A percentile compares a stretch with the other conserved stretches of the same genome.
phyloP scores from a whole-genome alignment of 2,329 filamentous ascomycete species.

The Alternaria brassicicola region DNA sequence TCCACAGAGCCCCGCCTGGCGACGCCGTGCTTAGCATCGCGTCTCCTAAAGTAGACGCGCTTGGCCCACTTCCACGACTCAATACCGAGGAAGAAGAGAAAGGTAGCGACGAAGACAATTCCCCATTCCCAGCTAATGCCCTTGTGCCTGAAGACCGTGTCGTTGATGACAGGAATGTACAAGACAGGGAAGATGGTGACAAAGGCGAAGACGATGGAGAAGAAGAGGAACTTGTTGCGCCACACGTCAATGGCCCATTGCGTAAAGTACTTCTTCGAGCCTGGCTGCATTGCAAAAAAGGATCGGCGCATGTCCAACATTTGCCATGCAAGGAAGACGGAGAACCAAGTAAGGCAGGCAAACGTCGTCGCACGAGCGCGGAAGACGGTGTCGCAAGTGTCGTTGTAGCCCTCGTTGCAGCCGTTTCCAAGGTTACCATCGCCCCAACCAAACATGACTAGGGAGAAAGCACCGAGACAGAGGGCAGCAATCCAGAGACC shows the following conservation, averaged over 20 bases:
- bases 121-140: conserved; percentile 73
- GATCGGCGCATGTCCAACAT: conserved; percentile 70
- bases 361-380: conserved; percentile 73
- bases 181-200: conserved; percentile 42
- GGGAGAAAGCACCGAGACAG: conserved; percentile 41
- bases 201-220: conserved; percentile 47
- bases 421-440: conserved; percentile 40
- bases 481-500: conserved; percentile 44
- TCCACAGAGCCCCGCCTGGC: conserved; percentile 38
- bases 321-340: conserved; percentile 78
- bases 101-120: conserved; percentile 66
- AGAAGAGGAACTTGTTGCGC: conserved; percentile 70
- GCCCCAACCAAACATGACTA: conserved; percentile 45
- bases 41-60: conserved; percentile 51
- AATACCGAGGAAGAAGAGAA: conserved; percentile 68
- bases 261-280: conserved; percentile 59
- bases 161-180: conserved; percentile 73
- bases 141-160: conserved; percentile 67
- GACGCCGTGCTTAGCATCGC: conserved; percentile 25
- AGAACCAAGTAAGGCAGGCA: conserved; percentile 76
- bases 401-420: conserved; percentile 41
- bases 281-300: conserved; percentile 75
- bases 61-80: conserved; percentile 73
- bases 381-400: conserved; percentile 41
- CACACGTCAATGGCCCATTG: conserved; percentile 72